Base-by-base conservation (phyloP, 169 alveolate species). In the Condylostoma magnum region DNA sequence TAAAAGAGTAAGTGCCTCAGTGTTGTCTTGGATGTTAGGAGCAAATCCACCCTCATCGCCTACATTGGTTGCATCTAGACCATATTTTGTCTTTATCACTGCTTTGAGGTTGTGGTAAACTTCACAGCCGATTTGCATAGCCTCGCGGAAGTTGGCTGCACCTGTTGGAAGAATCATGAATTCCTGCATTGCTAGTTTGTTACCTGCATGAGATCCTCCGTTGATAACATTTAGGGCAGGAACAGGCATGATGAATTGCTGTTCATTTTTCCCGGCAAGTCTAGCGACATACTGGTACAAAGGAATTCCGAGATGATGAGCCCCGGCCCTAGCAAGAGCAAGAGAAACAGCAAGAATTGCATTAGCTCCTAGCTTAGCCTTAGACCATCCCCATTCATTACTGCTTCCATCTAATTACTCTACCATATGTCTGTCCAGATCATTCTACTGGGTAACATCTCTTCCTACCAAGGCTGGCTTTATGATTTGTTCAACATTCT, bases 11-110 rank as follows among this genome's bases (percentile, higher is more conserved):
- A 98, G 94, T 20, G 99, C 99, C 84, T 98, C 99, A 69, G 71
- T 76, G 27, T 84, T 88, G 41, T 91, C 95, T 63, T 98, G 93
- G 27, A 97, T 97, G 80, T 95, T 93, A 34, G 99, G 99, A 30
- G 99, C 99, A 72, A 98, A 97, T 68, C 99, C 99, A 65, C 99
- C 99, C 77, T 97, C 99, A 70, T 97, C 99, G 18, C 99, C 99
- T 51, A 98, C 99, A 86, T 97, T 97, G 51, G 99, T 95, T 25
- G 99, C 99, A 82, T 95, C 98, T 71, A 90, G 90, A 69, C 99
- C 99, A 83, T 96, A 97, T 88, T 96, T 96, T 80, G 92, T 83
- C 93, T 96, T 96, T 58, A 97, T 91, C 67, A 95, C 98, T 38
- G 86, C 76, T 87, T 96, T 94, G 38, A 98, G 83, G 48, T 90